Evolutionary conservation across 2,329 filamentous ascomycete genomes (phyloP), one percentile per base, ranked within the genome.

Genomic region (Aureobasidium musti): DNA sequence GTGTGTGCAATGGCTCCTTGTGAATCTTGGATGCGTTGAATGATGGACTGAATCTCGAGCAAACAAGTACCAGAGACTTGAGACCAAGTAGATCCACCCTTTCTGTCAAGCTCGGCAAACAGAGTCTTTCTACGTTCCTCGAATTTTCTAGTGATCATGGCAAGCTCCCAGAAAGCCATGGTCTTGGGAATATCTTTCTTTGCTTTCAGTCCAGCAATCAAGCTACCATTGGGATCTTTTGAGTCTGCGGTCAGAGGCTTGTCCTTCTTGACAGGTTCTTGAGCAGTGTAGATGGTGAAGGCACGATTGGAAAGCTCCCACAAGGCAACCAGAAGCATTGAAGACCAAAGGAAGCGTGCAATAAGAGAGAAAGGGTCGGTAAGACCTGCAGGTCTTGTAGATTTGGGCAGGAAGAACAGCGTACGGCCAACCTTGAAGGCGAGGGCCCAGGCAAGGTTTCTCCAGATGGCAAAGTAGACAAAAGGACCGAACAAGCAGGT

Each of bases 121-220:
- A 98, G 91, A 23, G 87, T 86, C 76, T 89, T 91, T 63, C 94
- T 86, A 39, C 92, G 87, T n/a, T 87, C 83, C 19, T 88, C 83
- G 69, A 90, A 93, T 64, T 87, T 84, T 66, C 89, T 85, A 43
- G 91, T 88, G 71, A 97, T 96, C 66, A 91, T 83, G 35, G 87
- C 87, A 33, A 97, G 82, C 74, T 98, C 94, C 93, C 93, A 97
- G 77, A 96, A 90, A 19, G 94, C 93, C 76, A 96, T 96, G 0
- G 87, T 85, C 84, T 91, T 88, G 68, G 91, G 87, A 11, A 91
- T 82, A 10, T 91, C 83, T 76, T 94, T 95, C 79, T 92, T 95
- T 70, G 89, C 89, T 75, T 89, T 93, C 53, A 98, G 77, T 0
- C 94, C 94, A 66, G 88, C 92, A 57, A 98, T 77, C 33, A 98